Base-by-base conservation (phyloP, 2,329 filamentous ascomycete genomes). In the Fusarium bulbicola region DNA sequence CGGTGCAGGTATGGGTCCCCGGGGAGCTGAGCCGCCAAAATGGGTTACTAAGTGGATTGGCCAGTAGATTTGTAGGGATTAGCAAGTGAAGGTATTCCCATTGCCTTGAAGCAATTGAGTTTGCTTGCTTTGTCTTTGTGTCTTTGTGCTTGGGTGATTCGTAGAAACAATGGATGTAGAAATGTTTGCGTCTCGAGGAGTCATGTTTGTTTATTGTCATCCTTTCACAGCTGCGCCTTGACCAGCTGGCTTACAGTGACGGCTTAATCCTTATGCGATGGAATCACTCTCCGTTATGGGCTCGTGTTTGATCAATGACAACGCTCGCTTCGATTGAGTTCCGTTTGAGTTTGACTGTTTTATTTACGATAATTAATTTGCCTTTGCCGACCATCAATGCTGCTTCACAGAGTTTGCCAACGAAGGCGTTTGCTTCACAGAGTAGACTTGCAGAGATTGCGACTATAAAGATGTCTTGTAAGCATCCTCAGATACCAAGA, bases 61-160 rank as follows among this genome's bases (percentile, higher is more conserved):
- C 74, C 74, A 76, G 64, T 76, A 39, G 32, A 64, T 54, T 66
- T 63, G 52, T 46, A 60, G 24, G 63, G 56, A 76, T 76, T 76
- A 73, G 40, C 50, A 73, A 74, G 30, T 64, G 73, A 76, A 71
- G 73, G 45, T 37, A 74, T 76, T 59, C 21, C 54, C 54, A 66
- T 54, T 30, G 34, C 11, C 15, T n/a, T 14, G 34, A n/a, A n/a
- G 21, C 24, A 40, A 40, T n/a, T 21, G 26, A 40, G 26, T 14
- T 18, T 18, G 50, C 39, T 40, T 54, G 34, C 34, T 40, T 28
- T n/a, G 15, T 30, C 20, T 54, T 54, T 40, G 8, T 30, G 36
- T n/a, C 24, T 54, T 40, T 28, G 21, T 26, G 7, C 12, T 28
- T 36, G 15, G 2, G 16, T 20, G 24, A 37, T 21, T 16, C 26